Base-by-base conservation (phyloP, 192 early-diverging fungal genomes). In the Allomyces javanicus region DNA sequence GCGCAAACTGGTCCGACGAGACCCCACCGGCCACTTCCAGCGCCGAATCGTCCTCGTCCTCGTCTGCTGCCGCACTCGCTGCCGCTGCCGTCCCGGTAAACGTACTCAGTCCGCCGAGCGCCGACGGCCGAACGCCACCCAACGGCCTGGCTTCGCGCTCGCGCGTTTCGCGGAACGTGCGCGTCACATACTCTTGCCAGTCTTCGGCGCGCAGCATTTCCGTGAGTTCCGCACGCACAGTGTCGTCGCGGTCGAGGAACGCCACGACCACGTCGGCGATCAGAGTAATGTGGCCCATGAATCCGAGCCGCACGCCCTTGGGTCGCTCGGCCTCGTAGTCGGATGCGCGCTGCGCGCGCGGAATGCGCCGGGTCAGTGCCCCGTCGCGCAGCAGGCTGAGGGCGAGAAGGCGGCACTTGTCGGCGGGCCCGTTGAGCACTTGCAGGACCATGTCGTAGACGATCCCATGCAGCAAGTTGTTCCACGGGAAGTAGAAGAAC, bases 401-500 rank as follows among this genome's bases (percentile, higher is more conserved):
- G 0, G 21, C 50, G 3, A 58, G 50, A 4, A n/a, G 6, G 1
- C 17, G 17, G 50, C 17, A 21, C 3, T n/a, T 14, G 17, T 74
- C 85, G 77, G 92, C 85, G 26, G 88, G 92, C 44, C 91, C 86
- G 73, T 96, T 94, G 68, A 95, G 92, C 33, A 96, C 87, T 75
- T 99, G 96, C 71, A 93, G 93, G 71, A 97, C 83, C 84, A 97
- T 94, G 72, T 99, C 96, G 73, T 96, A 99, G 1, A 96, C 91
- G 26, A 99, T 94, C 24, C 90, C 92, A 72, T 99, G 96, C 69
- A 99, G 72, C 74, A 99, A 94, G 79, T 99, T 99, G 77, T 99
- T 99, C 87, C 95, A 96, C 44, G 87, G 85, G 70, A 91, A 94
- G 43, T 79, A 74, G 78, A 97, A 99, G 70, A 99, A 97, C 64